These are phyloP conservation scores for Dactylonectria macrodidyma DNA, from an alignment of 2,329 filamentous ascomycete species.

Conservation along the genomic window DNA sequence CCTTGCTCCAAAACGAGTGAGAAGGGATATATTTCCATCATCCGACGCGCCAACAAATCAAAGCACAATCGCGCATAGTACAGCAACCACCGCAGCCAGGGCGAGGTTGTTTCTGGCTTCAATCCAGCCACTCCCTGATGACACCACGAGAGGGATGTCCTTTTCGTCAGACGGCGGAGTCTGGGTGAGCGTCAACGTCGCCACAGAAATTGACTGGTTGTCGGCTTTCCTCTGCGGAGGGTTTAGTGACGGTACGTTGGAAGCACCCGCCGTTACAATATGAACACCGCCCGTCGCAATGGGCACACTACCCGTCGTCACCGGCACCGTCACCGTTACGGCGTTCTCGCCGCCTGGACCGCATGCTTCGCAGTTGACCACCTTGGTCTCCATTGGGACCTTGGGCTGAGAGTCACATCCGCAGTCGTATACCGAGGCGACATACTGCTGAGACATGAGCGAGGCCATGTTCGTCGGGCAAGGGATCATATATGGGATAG, in stretches of 20 bases:
- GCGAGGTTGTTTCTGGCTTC: slow-evolving; percentile 29
- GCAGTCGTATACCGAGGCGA: slow-evolving; percentile 50
- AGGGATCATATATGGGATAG: slow-evolving; percentile 43
- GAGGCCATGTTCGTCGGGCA: slow-evolving; percentile 52
- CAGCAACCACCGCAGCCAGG: slow-evolving; percentile 28
- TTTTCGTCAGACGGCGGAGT: not conserved
- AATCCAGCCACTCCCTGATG: slow-evolving; percentile 29
- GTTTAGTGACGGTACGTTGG: not conserved
- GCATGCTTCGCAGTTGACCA: slow-evolving; percentile 42
- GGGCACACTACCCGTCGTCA: slow-evolving; percentile 15
- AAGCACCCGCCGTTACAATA: not conserved
- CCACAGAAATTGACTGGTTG: not conserved
- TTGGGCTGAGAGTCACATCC: slow-evolving; percentile 34
- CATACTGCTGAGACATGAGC: slow-evolving; percentile 52
- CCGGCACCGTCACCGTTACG: slow-evolving; percentile 45
- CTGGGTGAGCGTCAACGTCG: not conserved
- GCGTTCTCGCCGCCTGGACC: slow-evolving; percentile 39
- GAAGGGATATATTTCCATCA: not conserved
- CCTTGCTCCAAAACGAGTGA: not conserved
- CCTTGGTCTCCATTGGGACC: slow-evolving; percentile 43
- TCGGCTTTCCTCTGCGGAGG: not conserved
- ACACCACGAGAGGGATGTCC: slow-evolving; percentile 25
- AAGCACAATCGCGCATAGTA: slow-evolving; percentile 31
- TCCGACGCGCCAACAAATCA: slow-evolving; percentile 7
- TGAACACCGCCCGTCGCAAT: slow-evolving; percentile 9